Evolutionary conservation across 805 yeast genomes (phyloP), one percentile per base, ranked within the genome.

Genomic region (Candida manassasensis): DNA sequence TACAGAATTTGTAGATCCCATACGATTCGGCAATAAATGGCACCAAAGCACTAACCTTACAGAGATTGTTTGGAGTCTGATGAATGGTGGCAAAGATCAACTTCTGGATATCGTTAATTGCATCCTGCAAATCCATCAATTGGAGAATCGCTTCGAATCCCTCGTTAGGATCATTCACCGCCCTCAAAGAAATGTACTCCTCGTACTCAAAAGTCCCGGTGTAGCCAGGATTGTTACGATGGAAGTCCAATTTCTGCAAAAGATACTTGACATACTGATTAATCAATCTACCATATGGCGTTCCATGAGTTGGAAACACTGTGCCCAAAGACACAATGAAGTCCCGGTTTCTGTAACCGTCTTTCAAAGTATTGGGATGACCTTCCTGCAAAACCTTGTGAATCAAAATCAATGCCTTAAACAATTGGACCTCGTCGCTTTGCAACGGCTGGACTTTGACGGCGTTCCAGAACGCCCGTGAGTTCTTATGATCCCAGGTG

Each of bases 351-450:
- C 77, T 69, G 50, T 78, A 83, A 2, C 87, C 97, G 49, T 87
- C 96, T 34, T 75, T 70, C 49, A 90, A 63, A 4, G 86, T 79
- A 18, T 85, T 73, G 10, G 87, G 87, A 56, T 90, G 97, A n/a
- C 98, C 98, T 59, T 90, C 98, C 57, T 93, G 97, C n/a, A 90
- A 63, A 4, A 93, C 90, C 51, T 90, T 89, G 52, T 90, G 97
- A 32, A 88, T 72, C 44, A 85, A 73, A 36, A 89, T 84, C 52
- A 93, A 66, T 11, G 94, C 81, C 55, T 90, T 90, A 66, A 88
- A 89, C 42, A 84, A 59, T 59, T 84, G 95, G 12, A 89, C 73
- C 45, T 87, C 95, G 50, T 85, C 90, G 38, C 75, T 72, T 43
- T 81, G 88, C 39, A 89, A 64, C 1, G 97, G 95, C 42, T 80